These are phyloP conservation scores for Candida caryicola DNA, from an alignment of 805 yeast species.

Conservation along the genomic window DNA sequence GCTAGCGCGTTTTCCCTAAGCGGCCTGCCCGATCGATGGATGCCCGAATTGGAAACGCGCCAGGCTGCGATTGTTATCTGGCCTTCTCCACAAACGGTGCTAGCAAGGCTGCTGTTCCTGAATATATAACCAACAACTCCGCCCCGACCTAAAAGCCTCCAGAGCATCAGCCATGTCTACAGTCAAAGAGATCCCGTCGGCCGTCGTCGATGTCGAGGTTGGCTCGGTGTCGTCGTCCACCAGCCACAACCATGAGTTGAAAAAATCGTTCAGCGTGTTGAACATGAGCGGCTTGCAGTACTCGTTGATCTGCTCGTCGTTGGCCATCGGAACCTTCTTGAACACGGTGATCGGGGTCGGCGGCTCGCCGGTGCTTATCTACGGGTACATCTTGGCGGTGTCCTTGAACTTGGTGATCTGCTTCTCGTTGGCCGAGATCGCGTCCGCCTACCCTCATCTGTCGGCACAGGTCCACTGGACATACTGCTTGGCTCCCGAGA, in stretches of 20 bases:
- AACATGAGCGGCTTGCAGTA: conserved; percentile 17
- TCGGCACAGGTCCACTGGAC: conserved; percentile 37
- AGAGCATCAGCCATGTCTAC: too few relatives aligned
- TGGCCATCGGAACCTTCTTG: conserved; percentile 22
- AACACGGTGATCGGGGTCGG: conserved; percentile 22
- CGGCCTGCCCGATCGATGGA: too few relatives aligned
- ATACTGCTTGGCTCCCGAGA: conserved; percentile 23
- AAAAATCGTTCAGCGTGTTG: conserved; percentile 16
- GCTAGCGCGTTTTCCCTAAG: too few relatives aligned
- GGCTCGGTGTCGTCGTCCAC: background rate
- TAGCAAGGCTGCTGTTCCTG: too few relatives aligned
- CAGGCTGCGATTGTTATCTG: too few relatives aligned
- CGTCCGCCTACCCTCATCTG: conserved; percentile 32
- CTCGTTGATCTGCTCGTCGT: conserved; percentile 18
- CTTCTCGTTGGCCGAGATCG: conserved; percentile 25
- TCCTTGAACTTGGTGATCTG: conserved; percentile 16
- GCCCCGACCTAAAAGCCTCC: too few relatives aligned
- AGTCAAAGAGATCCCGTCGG: too few relatives aligned
- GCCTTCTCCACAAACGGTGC: too few relatives aligned
- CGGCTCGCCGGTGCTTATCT: conserved; percentile 20
- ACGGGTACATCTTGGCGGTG: conserved; percentile 19
- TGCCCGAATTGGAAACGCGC: too few relatives aligned
- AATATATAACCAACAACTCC: too few relatives aligned
- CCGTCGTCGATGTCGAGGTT: background rate
- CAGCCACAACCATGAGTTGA: background rate